phyloP scores from a whole-genome alignment of 441 rosid genomes.

The Gossypium armourianum region DNA sequence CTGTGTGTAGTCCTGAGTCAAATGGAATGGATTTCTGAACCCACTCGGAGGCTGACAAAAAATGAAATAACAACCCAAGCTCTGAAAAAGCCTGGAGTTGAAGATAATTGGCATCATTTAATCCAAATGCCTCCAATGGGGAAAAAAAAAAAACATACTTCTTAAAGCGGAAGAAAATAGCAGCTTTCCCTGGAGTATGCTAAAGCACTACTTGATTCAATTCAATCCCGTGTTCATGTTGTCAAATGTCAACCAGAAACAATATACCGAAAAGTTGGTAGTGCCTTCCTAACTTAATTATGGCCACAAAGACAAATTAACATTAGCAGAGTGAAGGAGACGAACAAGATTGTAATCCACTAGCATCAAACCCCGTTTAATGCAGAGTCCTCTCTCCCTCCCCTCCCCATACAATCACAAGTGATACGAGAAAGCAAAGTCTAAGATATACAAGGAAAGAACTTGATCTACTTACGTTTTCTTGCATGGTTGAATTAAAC shows the following conservation, averaged over 20 bases:
- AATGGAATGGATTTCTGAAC: slow-evolving; percentile 27
- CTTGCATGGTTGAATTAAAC: slow-evolving; percentile 15
- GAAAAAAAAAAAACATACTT: background rate
- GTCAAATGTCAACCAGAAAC: slow-evolving; percentile 21
- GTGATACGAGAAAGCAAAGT: slow-evolving; percentile 21
- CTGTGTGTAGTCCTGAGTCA: slow-evolving; percentile 33
- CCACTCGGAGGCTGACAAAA: slow-evolving; percentile 26
- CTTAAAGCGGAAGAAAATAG: slow-evolving; percentile 15
- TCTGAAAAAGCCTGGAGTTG: slow-evolving; percentile 22
- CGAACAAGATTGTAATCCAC: slow-evolving; percentile 1
- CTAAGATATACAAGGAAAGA: slow-evolving; percentile 18
- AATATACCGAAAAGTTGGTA: slow-evolving; percentile 20
- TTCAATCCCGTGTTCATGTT: slow-evolving; percentile 10
- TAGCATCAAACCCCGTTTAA: slow-evolving; percentile 17
- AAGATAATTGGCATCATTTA: slow-evolving; percentile 16
- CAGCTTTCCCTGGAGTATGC: slow-evolving; percentile 29
- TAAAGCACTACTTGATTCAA: slow-evolving; percentile 3
- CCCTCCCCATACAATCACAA: slow-evolving; percentile 26
- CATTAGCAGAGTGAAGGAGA: slow-evolving; percentile 21
- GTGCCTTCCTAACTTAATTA: slow-evolving; percentile 19
- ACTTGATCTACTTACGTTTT: slow-evolving; percentile 21
- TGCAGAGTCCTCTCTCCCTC: slow-evolving; percentile 19
- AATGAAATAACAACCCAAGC: slow-evolving; percentile 22
- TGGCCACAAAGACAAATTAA: slow-evolving; percentile 22
- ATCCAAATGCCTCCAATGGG: background rate